phyloP scores from a whole-genome alignment of 129 eudicot genomes.

The Scalesia atractyloides region DNA sequence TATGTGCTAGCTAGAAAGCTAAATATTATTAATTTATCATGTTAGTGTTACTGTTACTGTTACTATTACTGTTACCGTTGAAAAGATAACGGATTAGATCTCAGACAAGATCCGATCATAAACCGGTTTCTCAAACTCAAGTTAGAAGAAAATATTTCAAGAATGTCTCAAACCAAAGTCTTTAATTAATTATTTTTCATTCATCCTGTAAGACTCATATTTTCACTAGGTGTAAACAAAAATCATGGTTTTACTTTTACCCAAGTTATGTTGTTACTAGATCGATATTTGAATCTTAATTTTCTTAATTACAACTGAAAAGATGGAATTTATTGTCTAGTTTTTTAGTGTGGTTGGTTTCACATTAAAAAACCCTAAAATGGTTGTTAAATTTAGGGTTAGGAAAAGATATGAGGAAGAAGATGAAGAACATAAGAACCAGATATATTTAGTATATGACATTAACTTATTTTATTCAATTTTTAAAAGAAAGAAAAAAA shows the following conservation, averaged over 20 bases:
- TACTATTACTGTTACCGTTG: background rate
- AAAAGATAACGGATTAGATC: background rate
- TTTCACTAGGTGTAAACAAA: no score
- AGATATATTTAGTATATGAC: slow-evolving; percentile 20
- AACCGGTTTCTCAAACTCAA: background rate
- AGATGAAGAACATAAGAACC: slow-evolving; percentile 22
- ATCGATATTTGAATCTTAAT: background rate
- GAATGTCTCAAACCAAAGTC: no score
- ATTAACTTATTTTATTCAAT: slow-evolving; percentile 9
- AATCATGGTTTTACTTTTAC: no score
- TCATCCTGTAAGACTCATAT: no score
- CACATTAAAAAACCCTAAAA: background rate
- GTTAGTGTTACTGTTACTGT: background rate
- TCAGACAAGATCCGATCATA: background rate
- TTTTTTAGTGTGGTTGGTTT: background rate
- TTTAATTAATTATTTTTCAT: no score
- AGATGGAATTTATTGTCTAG: background rate
- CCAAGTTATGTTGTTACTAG: no score
- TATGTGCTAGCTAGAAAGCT: background rate
- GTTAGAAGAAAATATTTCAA: background rate
- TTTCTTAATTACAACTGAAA: background rate
- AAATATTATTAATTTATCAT: no score
- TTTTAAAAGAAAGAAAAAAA: slow-evolving; percentile 1
- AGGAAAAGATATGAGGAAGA: slow-evolving; percentile 15
- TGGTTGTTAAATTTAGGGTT: slow-evolving; percentile 10